Evolutionary conservation across 331 rosid genomes (phyloP), one percentile per base, ranked within the genome.

Genomic region (Dryas integrifolia): DNA sequence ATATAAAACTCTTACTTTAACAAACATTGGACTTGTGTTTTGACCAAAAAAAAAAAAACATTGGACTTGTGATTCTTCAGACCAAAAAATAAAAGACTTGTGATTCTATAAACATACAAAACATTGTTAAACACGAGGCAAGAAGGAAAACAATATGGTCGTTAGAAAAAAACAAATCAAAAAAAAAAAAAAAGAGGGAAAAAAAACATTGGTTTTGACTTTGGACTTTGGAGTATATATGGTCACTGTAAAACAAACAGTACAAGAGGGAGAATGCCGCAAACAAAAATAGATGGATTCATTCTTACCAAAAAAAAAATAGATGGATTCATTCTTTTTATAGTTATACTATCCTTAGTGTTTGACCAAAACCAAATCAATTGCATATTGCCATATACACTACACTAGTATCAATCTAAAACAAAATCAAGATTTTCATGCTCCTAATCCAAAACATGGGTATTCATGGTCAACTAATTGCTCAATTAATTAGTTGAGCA

Each of bases 101-200:
- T 69, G 46, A 16, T 21, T 43, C 74, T 13, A 56, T 43, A 15
- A 57, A 57, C 18, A 5, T 14, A 70, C 53, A 57, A 70, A 70
- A 67, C 46, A 58, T 65, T 66, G 80, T 70, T 78, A 59, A 77
- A 60, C 87, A 74, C 79, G 77, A 52, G 67, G 69, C 21, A 45
- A 56, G 16, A 58, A 40, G 39, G 10, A 26, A 1, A 13, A 26
- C 24, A 9, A 44, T 62, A 57, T 10, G 60, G 11, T 51, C 49
- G 13, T 6, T 18, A 18, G 14, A 30, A 55, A 30, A 30, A 30
- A 2, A 30, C 35, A 30, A 30, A 30, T 30, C 1, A 30, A 30
- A 30, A 30, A 30, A 1, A 30, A 18, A 18, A 18, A 18, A 18
- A 18, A 18, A 18, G 21, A 18, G 21, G 21, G 21, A 18, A 30